These are phyloP conservation scores for Calendula officinalis DNA, from an alignment of 129 eudicot species.

Conservation along the genomic window DNA sequence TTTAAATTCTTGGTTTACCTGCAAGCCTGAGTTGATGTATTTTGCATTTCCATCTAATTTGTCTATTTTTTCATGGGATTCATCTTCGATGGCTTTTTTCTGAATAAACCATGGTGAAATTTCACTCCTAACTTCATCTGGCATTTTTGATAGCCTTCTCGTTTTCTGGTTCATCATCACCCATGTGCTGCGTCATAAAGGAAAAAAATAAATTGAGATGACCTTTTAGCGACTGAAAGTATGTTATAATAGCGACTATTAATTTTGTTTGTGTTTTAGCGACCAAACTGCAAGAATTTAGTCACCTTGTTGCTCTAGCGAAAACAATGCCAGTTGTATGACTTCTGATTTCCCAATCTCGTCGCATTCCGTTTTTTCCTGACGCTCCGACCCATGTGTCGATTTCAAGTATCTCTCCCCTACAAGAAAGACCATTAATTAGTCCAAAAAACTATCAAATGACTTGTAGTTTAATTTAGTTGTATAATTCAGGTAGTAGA, in stretches of 20 bases:
- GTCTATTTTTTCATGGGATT: conserved; percentile 43
- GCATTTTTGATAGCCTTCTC: conserved; percentile 75
- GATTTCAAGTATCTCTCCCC: conserved; percentile 81
- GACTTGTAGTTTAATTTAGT: too few species aligned
- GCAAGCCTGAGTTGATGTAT: conserved; percentile 51
- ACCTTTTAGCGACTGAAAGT: not conserved
- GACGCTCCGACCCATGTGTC: conserved; percentile 94
- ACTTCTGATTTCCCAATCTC: conserved; percentile 71
- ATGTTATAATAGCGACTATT: too few species aligned
- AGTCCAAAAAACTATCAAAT: not conserved
- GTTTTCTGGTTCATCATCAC: conserved; percentile 88
- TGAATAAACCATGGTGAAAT: conserved; percentile 68
- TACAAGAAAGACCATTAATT: conserved; percentile 17
- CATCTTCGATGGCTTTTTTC: conserved; percentile 62
- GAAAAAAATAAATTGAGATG: not conserved
- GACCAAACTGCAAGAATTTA: not conserved
- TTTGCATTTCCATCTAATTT: conserved; percentile 63
- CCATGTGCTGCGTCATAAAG: conserved; percentile 56
- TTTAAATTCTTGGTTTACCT: conserved; percentile 34
- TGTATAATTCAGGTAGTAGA: too few species aligned
- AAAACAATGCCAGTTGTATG: conserved; percentile 59
- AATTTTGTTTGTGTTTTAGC: not conserved
- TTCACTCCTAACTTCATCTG: conserved; percentile 72
- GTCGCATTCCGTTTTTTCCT: conserved; percentile 83
- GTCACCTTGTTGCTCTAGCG: conserved; percentile 73